Base-by-base conservation (phyloP, 768 basidiomycete species). In the Lentinula sp. region DNA sequence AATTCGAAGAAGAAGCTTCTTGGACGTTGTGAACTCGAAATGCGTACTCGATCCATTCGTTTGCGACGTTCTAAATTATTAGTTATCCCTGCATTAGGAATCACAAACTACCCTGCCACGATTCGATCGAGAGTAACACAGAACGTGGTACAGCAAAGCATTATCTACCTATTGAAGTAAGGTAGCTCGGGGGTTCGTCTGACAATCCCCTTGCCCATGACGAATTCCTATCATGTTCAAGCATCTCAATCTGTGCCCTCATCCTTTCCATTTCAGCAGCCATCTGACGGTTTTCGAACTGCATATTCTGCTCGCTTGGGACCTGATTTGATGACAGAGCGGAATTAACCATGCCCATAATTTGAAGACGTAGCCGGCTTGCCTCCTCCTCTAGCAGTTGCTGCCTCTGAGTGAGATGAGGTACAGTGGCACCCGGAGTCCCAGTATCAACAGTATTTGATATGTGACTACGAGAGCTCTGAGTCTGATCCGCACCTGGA, bases 131-230 rank as follows among this genome's bases (percentile, higher is more conserved):
- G 9, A 39, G 13, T 8, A 39, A 39, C 37, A 39, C 37, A 6
- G 37, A 28, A 28, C 28, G 37, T 39, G 9, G 37, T n/a, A 16
- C 10, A 6, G 6, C 32, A 18, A 34, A 18, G 4, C 8, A n/a
- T 57, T 15, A 43, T 57, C 56, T 57, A 13, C 56, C 56, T 23
- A 57, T 57, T 21, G 56, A 57, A 21, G 21, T 35, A 11, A 57
- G 23, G 11, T 57, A 57, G 56, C 56, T 57, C 5, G 56, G 56
- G 18, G 56, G 56, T 57, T 57, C 56, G 37, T 57, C 34, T 21
- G 56, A 43, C 16, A 57, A 57, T 57, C 56, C 56, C 28, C 56
- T 28, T 31, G 56, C 56, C 56, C 56, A 57, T 9, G 28, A 32
- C 40, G 56, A 43, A 23, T 57, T 23, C 32, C 45, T 4, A 6